phyloP scores from a whole-genome alignment of 2,329 filamentous ascomycete genomes.

The Zymoseptoria passerinii region DNA sequence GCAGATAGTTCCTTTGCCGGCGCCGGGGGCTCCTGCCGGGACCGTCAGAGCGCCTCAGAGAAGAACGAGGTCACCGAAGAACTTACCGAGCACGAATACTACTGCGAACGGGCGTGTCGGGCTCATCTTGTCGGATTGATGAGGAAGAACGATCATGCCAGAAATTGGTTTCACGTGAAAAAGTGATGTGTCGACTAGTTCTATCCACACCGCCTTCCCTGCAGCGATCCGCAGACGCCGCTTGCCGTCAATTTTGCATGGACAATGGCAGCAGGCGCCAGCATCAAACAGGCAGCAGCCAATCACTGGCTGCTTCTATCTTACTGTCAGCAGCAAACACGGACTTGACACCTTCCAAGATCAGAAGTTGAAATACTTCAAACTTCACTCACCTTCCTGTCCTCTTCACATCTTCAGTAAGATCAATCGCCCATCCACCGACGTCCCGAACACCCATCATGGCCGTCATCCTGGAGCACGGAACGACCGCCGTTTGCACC shows the following conservation, averaged over 20 bases:
- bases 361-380: not conserved
- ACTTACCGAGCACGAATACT: constrained; percentile 2
- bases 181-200: not conserved
- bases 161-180: not conserved
- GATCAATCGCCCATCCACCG: not conserved
- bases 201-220: not conserved
- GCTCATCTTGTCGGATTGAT: not conserved
- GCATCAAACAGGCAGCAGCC: not conserved
- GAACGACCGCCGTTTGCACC: not conserved
- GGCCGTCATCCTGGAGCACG: not conserved
- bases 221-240: not conserved
- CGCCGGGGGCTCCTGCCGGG: constrained; percentile 23
- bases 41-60: not conserved
- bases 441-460: not conserved
- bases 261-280: not conserved
- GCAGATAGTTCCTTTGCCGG: constrained; percentile 30
- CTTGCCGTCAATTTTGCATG: not conserved
- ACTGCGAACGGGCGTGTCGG: not conserved
- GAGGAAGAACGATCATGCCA: not conserved
- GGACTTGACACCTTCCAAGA: not conserved
- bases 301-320: not conserved
- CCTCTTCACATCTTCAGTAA: not conserved
- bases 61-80: not conserved
- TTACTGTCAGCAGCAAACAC: not conserved
- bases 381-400: not conserved